A percentile compares a stretch with the other conserved stretches of the same genome.
Conservation (phyloP, 768 basidiomycete genomes). For the Pholiota microspora region DNA sequence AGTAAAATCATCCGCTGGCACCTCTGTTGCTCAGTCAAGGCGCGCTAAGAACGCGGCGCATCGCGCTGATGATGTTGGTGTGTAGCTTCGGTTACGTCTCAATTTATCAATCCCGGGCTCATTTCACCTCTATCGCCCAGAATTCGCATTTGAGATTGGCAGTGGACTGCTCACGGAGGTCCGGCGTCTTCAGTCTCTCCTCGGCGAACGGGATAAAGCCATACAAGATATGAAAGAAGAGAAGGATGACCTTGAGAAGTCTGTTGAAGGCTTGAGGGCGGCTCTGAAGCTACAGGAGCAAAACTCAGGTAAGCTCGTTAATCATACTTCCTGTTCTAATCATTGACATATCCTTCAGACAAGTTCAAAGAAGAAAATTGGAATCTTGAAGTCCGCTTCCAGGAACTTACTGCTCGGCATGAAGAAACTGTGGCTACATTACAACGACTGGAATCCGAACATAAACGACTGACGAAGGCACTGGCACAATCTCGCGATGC, state of each 20-base stretch:
- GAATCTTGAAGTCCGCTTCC: slow-evolving; percentile 93
- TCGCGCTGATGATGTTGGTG: slow-evolving; percentile 85
- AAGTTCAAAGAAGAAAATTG: slow-evolving; percentile 99
- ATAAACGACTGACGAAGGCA: slow-evolving; percentile 74
- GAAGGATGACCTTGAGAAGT: slow-evolving; percentile 83
- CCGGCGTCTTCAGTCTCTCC: slow-evolving; percentile 83
- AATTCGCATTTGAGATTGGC: slow-evolving; percentile 98
- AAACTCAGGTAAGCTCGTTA: slow-evolving; percentile 57
- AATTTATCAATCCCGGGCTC: slow-evolving; percentile 18
- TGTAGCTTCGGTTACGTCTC: slow-evolving; percentile 31
- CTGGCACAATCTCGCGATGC: slow-evolving; percentile 73
- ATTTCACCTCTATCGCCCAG: slow-evolving; percentile 43
- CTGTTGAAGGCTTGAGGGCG: slow-evolving; percentile 68
- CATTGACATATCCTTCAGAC: slow-evolving; percentile 44
- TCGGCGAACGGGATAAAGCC: slow-evolving; percentile 90
- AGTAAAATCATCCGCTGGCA: slow-evolving; percentile 53
- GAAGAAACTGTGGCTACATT: slow-evolving; percentile 61
- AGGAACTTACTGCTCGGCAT: slow-evolving; percentile 77
- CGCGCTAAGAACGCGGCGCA: slow-evolving; percentile 91
- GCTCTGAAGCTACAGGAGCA: slow-evolving; percentile 82
- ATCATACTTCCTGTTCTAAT: not conserved
- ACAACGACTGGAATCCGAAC: slow-evolving; percentile 77
- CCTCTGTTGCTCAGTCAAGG: slow-evolving; percentile 83
- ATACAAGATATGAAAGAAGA: slow-evolving; percentile 91
- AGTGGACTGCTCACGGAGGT: slow-evolving; percentile 91